Evolutionary conservation across 148 eudicot genomes (phyloP).

Genomic region (Rhododendron kiyosumense): DNA sequence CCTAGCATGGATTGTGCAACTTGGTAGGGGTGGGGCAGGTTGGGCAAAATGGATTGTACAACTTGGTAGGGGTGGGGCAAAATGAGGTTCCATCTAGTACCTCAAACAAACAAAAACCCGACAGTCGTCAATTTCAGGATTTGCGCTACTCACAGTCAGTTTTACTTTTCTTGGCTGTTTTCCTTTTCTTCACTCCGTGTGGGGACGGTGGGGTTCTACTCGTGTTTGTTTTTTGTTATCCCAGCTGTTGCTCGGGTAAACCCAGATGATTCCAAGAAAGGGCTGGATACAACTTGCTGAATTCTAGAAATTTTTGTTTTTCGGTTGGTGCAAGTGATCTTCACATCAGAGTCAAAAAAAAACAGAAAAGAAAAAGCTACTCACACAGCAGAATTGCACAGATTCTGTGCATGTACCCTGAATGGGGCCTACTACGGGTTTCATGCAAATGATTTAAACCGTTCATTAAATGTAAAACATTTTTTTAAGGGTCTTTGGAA

Average conservation of each 20-base stretch:
- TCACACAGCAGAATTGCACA: too few relatives aligned
- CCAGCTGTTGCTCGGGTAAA: neutral
- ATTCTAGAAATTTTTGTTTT: neutral
- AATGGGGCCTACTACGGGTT: too few relatives aligned
- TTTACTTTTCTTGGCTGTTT: neutral
- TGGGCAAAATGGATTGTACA: too few relatives aligned
- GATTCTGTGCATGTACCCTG: too few relatives aligned
- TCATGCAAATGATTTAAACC: too few relatives aligned
- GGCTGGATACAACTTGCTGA: neutral
- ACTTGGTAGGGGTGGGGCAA: neutral
- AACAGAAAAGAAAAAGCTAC: too few relatives aligned
- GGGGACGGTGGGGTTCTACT: neutral
- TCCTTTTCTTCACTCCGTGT: neutral
- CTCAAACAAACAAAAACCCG: neutral
- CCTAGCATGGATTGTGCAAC: too few relatives aligned
- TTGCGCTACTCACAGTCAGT: neutral
- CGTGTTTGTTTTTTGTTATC: neutral
- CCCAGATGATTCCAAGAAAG: neutral
- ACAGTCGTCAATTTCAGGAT: neutral
- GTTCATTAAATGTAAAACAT: too few relatives aligned
- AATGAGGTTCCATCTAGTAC: neutral
- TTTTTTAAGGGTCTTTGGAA: too few relatives aligned
- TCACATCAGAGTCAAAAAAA: neutral
- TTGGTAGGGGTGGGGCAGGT: too few relatives aligned
- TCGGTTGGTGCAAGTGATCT: neutral